Evolutionary conservation across 225 moss, liverwort and hornwort genomes (phyloP), one percentile per base, ranked within the genome.

Genomic region (Lunularia cruciata): DNA sequence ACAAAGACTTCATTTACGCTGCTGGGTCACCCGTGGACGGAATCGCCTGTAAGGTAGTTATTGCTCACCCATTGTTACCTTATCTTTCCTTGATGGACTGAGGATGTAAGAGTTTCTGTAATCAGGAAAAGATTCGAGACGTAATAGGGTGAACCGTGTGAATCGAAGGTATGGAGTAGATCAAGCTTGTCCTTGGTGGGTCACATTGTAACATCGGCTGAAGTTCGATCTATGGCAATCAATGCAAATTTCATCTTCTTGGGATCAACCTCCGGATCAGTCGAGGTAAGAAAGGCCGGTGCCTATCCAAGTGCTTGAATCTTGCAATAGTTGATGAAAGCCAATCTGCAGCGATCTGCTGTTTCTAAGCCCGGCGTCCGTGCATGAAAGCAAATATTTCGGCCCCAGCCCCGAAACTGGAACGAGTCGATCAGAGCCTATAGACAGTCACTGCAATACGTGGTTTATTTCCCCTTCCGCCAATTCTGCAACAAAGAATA

Each of bases 1-100:
- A 73, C 65, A 59, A 74, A 32, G 73, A 72, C 28, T 67, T 65
- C 30, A 73, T 83, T 25, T 77, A 76, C 40, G 73, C 68, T 31
- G 83, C 79, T 49, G 83, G 79, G 18, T 65, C 79, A 23, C 65
- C 65, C 20, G 67, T 83, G n/a, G 83, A 83, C 12, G 79, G 83
- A 47, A 65, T 70, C 46, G 64, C 79, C 66, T 70, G 57, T 59
- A 83, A 83, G 76, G 83, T 79, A 70, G 54, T 28, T 27, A 54
- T 3, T 48, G 47, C 22, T 6, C n/a, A n/a, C n/a, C n/a, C n/a
- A n/a, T n/a, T n/a, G n/a, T n/a, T n/a, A n/a, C n/a, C n/a, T n/a
- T n/a, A n/a, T n/a, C n/a, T n/a, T n/a, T n/a, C n/a, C n/a, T n/a
- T n/a, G n/a, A n/a, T n/a, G n/a, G n/a, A n/a, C n/a, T n/a, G n/a